Evolutionary conservation across 208 protist species (phyloP), one percentile per base, ranked within the genome.

Genomic region (Acanthamoeba quina): DNA sequence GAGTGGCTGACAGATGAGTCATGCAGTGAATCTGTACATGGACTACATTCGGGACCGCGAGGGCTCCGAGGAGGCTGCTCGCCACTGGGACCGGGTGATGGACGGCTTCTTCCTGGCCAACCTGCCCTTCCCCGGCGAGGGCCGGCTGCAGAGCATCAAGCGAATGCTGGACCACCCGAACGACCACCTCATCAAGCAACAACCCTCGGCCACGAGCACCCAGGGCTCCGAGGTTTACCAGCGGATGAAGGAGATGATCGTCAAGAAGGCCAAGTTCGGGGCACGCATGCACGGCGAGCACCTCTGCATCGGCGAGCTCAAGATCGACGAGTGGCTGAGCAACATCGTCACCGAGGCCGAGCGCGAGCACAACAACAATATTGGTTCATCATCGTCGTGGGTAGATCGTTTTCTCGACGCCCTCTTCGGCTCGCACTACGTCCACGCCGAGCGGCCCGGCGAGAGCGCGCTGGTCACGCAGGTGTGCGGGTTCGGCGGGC

Each of bases 11-110:
- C n/a, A 1, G 1, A 6, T 5, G 56, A 2, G 5, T 34, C 3
- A 0, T 31, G 60, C 88, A 70, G 88, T 92, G 31, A 92, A 92
- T 29, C n/a, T 52, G 29, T 92, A 92, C 88, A 92, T 92, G 49
- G 88, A 92, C 2, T 31, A 92, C 34, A 7, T 92, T 24, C 15
- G n/a, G 11, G 54, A 52, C 6, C 82, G 1, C 0, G 15, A 34
- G 15, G 88, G 88, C 0, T 5, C 88, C 6, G 54, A 92, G n/a
- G 88, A 49, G 60, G 54, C 17, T 9, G 60, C 49, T 0, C 24
- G 52, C 11, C 68, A 52, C 26, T 92, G 88, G 88, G 52, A 92
- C 21, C 47, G 88, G 5, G 58, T 92, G 34, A 60, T 92, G 54
- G 88, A 92, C 74, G 88, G 88, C 31, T 92, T 74, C 74, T 92